phyloP scores from a whole-genome alignment of 176 grass and related monocot species.

The Cymbopogon citratus region DNA sequence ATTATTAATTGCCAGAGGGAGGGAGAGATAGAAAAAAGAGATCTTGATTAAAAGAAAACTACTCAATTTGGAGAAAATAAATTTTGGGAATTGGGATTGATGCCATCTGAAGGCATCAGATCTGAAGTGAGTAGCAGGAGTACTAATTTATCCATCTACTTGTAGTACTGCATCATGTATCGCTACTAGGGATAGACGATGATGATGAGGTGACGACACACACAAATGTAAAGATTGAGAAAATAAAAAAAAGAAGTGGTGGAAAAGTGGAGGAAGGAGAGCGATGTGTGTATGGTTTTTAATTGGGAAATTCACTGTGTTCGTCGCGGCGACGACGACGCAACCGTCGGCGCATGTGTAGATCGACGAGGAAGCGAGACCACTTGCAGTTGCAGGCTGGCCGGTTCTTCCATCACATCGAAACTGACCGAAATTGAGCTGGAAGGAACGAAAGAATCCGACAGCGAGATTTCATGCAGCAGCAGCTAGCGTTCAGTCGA shows the following conservation, averaged over 20 bases:
- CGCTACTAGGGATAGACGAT: not conserved
- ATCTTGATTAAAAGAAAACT: not conserved
- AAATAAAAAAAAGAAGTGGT: not conserved
- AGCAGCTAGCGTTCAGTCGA: not conserved
- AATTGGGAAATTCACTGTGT: slow-evolving; percentile 33
- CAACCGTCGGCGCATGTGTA: too few relatives aligned
- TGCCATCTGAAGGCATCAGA: not conserved
- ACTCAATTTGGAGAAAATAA: not conserved
- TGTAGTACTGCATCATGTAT: not conserved
- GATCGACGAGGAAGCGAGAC: too few relatives aligned
- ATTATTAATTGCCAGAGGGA: not conserved
- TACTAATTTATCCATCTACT: not conserved
- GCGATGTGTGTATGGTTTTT: slow-evolving; percentile 49
- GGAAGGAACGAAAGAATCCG: not conserved
- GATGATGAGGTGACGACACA: slow-evolving; percentile 10
- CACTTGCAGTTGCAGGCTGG: not conserved
- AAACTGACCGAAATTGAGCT: slow-evolving; percentile 10
- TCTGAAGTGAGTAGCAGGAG: not conserved
- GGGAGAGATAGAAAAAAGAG: not conserved
- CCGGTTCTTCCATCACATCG: not conserved
- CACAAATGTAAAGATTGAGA: not conserved
- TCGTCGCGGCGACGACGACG: not conserved
- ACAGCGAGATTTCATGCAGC: slow-evolving; percentile 26
- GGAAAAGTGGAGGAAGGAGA: slow-evolving; percentile 33
- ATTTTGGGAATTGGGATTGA: not conserved